Percentiles rank a stretch among this genome's conserved stretches.
Evolutionary conservation across 306 rosid genomes (phyloP).

Genomic region (Cucurbita ficifolia): DNA sequence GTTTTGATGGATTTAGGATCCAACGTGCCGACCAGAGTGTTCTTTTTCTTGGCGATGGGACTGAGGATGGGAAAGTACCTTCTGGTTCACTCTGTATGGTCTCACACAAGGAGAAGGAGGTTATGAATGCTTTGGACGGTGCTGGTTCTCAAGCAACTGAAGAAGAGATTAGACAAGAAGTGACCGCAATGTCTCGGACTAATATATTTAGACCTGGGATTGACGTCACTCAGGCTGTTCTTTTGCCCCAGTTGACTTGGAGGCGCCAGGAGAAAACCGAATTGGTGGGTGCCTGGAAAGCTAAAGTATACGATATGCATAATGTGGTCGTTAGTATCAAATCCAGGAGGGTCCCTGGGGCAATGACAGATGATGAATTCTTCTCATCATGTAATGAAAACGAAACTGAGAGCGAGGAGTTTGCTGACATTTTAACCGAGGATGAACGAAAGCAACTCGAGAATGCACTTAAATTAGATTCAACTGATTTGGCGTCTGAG

Average conservation of each 20-base stretch:
- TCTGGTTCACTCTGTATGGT: constrained; percentile 92
- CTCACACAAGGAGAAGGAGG: constrained; percentile 84
- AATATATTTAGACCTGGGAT: constrained; percentile 93
- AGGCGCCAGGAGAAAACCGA: constrained; percentile 88
- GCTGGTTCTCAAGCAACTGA: constrained; percentile 77
- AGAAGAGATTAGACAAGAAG: constrained; percentile 87
- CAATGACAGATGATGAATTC: constrained; percentile 86
- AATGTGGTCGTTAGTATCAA: constrained; percentile 89
- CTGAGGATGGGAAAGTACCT: constrained; percentile 66
- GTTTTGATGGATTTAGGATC: constrained; percentile 90
- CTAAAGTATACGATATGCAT: constrained; percentile 96
- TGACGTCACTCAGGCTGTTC: constrained; percentile 95
- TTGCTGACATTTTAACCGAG: constrained; percentile 69
- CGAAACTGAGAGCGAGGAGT: constrained; percentile 70
- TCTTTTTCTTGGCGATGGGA: constrained; percentile 84
- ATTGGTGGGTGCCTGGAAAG: constrained; percentile 81
- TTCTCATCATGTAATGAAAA: constrained; percentile 71
- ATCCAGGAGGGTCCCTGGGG: constrained; percentile 93
- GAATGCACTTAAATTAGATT: constrained; percentile 67
- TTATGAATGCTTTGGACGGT: constrained; percentile 85
- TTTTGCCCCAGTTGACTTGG: constrained; percentile 91
- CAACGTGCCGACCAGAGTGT: constrained; percentile 93
- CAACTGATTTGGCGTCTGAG: constrained; percentile 39
- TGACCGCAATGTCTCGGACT: constrained; percentile 86
- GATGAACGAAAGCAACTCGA: constrained; percentile 89